Conservation (phyloP, 1,139 yeast genomes). For the Geotrichum aggregatum region DNA sequence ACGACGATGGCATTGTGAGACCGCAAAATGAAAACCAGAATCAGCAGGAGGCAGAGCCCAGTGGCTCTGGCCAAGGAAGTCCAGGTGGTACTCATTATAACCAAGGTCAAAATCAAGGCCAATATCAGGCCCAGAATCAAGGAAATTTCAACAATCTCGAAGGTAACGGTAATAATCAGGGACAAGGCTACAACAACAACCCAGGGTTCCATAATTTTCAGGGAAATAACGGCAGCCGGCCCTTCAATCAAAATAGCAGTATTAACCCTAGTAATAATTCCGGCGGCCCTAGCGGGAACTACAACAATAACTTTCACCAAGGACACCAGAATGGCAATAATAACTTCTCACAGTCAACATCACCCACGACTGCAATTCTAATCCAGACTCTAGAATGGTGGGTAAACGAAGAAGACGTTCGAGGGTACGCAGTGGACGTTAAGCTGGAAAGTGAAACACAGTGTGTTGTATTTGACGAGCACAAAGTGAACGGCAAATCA, state of each 20-base stretch:
- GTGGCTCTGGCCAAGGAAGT: background rate
- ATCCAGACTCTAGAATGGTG: conserved; percentile 35
- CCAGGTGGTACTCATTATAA: conserved; percentile 2
- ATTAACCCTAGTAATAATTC: background rate
- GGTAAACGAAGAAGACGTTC: conserved; percentile 37
- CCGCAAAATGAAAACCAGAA: background rate
- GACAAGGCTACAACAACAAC: conserved; percentile 3
- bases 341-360: conserved; percentile 15
- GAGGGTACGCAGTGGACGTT: conserved; percentile 34
- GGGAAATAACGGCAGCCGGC: background rate
- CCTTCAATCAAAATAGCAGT: background rate
- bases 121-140: background rate
- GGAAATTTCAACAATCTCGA: conserved; percentile 2
- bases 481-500: conserved; percentile 37
- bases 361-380: conserved; percentile 27
- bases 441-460: conserved; percentile 28
- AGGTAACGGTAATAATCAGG: background rate
- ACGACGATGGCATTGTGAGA: conserved; percentile 24
- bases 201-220: conserved; percentile 8
- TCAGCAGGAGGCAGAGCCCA: background rate
- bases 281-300: conserved; percentile 10
- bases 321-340: conserved; percentile 15
- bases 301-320: conserved; percentile 10
- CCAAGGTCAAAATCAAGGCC: conserved; percentile 2
- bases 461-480: conserved; percentile 34